Percentiles rank a stretch among this genome's conserved stretches.
Evolutionary conservation across 2,329 filamentous ascomycete genomes (phyloP).

Genomic region (Pezicula rhizophila): DNA sequence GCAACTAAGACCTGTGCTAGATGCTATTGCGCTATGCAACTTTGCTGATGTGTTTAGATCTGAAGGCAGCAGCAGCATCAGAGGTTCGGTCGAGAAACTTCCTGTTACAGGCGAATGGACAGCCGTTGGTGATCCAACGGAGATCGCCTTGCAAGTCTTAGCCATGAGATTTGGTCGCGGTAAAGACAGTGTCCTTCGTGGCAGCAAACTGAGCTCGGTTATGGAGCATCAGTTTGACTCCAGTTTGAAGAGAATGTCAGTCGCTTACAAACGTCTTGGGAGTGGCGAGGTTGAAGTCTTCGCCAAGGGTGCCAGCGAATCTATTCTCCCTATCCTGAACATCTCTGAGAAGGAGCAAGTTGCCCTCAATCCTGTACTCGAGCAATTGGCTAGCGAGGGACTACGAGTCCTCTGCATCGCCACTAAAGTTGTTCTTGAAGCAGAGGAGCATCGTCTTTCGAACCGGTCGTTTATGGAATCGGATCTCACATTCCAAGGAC

Average conservation of each 20-base stretch:
- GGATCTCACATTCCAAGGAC: conserved; percentile 57
- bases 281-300: conserved; percentile 39
- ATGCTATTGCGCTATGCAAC: conserved; percentile 56
- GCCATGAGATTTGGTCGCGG: conserved; percentile 59
- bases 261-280: conserved; percentile 49
- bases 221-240: conserved; percentile 70
- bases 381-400: conserved; percentile 54
- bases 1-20: conserved; percentile 23
- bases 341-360: conserved; percentile 39
- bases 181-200: conserved; percentile 42
- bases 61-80: background rate
- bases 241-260: conserved; percentile 68
- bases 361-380: conserved; percentile 42
- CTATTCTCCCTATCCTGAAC: conserved; percentile 46
- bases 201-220: conserved; percentile 40
- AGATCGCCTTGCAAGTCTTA: conserved; percentile 69
- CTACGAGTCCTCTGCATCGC: conserved; percentile 66
- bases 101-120: conserved; percentile 37
- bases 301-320: conserved; percentile 53
- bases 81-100: conserved; percentile 11
- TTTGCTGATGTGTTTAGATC: conserved; percentile 35
- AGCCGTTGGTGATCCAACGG: conserved; percentile 62
- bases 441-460: conserved; percentile 28
- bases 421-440: conserved; percentile 36
- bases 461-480: conserved; percentile 50